Conservation (phyloP, 352 stramenopile species). For the Phytophthora sansomeana region DNA sequence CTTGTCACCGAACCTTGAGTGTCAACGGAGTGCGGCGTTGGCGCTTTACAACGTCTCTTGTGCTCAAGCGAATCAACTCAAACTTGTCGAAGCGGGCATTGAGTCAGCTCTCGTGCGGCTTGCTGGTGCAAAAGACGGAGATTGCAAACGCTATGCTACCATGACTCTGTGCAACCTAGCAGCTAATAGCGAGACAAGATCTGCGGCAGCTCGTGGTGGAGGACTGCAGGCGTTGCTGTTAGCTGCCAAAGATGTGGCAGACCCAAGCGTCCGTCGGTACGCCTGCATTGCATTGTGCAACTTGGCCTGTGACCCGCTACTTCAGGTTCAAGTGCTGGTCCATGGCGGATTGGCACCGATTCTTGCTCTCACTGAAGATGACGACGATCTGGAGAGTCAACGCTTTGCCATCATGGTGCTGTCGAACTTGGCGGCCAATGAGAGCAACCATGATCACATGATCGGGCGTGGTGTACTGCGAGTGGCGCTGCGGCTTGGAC, state of each 20-base stretch:
- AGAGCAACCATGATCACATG: slow-evolving; percentile 94
- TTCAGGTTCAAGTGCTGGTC: slow-evolving; percentile 94
- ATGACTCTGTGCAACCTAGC: slow-evolving; percentile 97
- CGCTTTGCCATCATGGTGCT: slow-evolving; percentile 95
- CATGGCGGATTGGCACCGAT: slow-evolving; percentile 93
- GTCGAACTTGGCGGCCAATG: slow-evolving; percentile 94
- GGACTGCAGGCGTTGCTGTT: slow-evolving; percentile 94
- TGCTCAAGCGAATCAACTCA: slow-evolving; percentile 89
- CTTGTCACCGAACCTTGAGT: slow-evolving; percentile 87
- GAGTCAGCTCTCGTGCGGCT: slow-evolving; percentile 89
- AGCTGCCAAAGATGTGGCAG: slow-evolving; percentile 83
- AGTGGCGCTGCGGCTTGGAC: slow-evolving; percentile 80
- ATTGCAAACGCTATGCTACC: slow-evolving; percentile 93
- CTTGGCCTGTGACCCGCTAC: slow-evolving; percentile 89
- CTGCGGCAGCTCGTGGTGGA: slow-evolving; percentile 86
- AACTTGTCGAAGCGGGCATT: slow-evolving; percentile 91
- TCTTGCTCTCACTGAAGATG: slow-evolving; percentile 73
- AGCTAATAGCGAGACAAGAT: slow-evolving; percentile 93
- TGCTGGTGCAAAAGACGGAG: slow-evolving; percentile 85
- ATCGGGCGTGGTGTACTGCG: slow-evolving; percentile 89
- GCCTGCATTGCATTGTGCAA: slow-evolving; percentile 97
- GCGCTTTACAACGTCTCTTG: slow-evolving; percentile 97
- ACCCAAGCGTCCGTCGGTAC: slow-evolving; percentile 87
- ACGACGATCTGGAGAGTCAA: slow-evolving; percentile 84
- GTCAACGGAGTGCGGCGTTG: slow-evolving; percentile 91